phyloP scores from a whole-genome alignment of 495 filamentous ascomycete genomes.

The Glonium stellatum region DNA sequence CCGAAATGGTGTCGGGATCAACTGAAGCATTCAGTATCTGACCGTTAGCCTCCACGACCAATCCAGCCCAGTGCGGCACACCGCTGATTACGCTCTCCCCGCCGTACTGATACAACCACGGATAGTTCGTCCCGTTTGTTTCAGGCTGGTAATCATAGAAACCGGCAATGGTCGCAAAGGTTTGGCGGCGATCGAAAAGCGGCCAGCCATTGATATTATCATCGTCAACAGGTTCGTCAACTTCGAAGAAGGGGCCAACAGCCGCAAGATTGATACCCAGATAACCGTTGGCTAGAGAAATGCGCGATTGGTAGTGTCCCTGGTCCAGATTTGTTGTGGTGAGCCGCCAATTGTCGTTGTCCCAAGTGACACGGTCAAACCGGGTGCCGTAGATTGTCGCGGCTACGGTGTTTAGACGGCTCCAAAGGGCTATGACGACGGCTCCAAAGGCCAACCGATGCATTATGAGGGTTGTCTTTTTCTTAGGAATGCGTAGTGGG shows the following conservation, averaged over 20 bases:
- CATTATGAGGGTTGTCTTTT: background rate
- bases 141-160: constrained; percentile 62
- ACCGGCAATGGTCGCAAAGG: constrained; percentile 67
- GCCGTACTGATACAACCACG: constrained; percentile 65
- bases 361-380: constrained; percentile 45
- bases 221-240: constrained; percentile 38
- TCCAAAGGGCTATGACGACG: background rate
- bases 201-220: constrained; percentile 64
- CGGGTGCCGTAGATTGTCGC: constrained; percentile 20
- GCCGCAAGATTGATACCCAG: constrained; percentile 50
- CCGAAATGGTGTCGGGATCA: constrained; percentile 49
- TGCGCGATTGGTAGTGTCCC: constrained; percentile 56
- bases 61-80: constrained; percentile 61
- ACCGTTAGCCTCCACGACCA: constrained; percentile 53
- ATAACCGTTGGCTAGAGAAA: constrained; percentile 56
- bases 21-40: constrained; percentile 56
- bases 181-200: constrained; percentile 57
- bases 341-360: constrained; percentile 56
- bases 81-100: constrained; percentile 68
- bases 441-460: background rate
- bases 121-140: constrained; percentile 61
- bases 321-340: constrained; percentile 49
- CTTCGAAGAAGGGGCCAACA: constrained; percentile 63
- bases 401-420: background rate
- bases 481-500: background rate